Base-by-base conservation (phyloP, 2,329 filamentous ascomycete species). In the Whalleya microplaca region DNA sequence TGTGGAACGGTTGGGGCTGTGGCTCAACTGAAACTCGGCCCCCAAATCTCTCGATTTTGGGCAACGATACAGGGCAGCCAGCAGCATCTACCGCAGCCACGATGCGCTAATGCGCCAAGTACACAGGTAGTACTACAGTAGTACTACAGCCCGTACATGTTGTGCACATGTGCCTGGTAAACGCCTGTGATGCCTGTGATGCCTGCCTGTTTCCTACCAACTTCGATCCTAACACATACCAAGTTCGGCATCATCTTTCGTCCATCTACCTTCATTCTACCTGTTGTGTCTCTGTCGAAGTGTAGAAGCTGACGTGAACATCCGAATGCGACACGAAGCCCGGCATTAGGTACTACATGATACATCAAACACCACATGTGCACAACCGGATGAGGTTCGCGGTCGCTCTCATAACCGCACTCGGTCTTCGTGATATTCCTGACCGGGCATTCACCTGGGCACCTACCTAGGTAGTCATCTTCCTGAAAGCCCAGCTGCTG, bases 1-100 rank as follows among this genome's bases (percentile, higher is more conserved):
- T 18, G 27, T 51, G 47, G 43, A 8, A 41, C 32, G 14, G 14
- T 37, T 16, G 14, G n/a, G 45, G 45, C 51, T 53, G 53, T 58
- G 58, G 56, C 59, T 56, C 45, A 45, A 53, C 45, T 57, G 50
- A 56, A 62, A 56, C 53, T 48, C 37, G 18, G 57, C 57, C 56
- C 59, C 59, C 59, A 62, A 40, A 20, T 18, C 45, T 29, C 21
- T 46, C 23, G 32, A 32, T 37, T 48, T n/a, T 23, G 8, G n/a
- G 14, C 21, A 42, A 23, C 32, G 21, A 27, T 27, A 41, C 40
- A 10, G 48, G 19, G 41, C 10, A 14, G 14, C 32, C 7, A 3
- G 6, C 3, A 12, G 3, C 32, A 16, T 37, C 3, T 8, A 12
- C 32, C 32, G 14, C 32, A 37, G 14, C 32, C 14, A 16, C 32